phyloP scores from a whole-genome alignment of 371 early-diverging fungal species.

The Chytridium lagenaria region DNA sequence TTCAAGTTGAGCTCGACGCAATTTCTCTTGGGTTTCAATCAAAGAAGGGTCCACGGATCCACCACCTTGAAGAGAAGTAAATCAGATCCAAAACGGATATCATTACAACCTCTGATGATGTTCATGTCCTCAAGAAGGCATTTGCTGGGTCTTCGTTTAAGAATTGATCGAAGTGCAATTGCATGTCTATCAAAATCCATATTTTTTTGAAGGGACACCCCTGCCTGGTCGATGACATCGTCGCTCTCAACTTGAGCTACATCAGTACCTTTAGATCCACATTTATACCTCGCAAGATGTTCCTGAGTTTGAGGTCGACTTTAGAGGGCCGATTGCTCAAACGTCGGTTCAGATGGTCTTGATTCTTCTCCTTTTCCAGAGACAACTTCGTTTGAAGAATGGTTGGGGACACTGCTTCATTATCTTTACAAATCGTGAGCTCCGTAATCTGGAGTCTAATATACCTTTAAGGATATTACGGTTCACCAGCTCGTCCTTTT shows the following conservation, averaged over 20 bases:
- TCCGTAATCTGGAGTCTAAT: conserved; percentile 9
- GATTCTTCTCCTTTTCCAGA: conserved; percentile 50
- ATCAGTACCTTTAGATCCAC: too few relatives aligned
- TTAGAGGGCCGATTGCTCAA: conserved; percentile 47
- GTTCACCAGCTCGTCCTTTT: conserved; percentile 72
- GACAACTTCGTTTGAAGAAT: conserved; percentile 45
- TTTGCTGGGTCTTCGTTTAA: conserved; percentile 53
- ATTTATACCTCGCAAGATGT: conserved; percentile 51
- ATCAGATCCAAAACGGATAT: background rate
- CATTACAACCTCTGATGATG: conserved; percentile 56
- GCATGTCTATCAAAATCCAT: conserved; percentile 43
- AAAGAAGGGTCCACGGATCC: conserved; percentile 70
- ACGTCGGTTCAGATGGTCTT: conserved; percentile 47
- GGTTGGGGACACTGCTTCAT: conserved; percentile 33
- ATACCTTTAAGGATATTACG: conserved; percentile 69
- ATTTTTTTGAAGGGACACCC: conserved; percentile 33
- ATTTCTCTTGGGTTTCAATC: conserved; percentile 65
- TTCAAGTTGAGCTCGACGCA: conserved; percentile 68
- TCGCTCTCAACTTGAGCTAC: conserved; percentile 22
- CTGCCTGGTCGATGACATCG: conserved; percentile 32
- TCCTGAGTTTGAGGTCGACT: conserved; percentile 55
- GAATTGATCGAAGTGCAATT: conserved; percentile 39
- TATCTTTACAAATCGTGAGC: conserved; percentile 30
- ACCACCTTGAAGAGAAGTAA: background rate
- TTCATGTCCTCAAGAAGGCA: conserved; percentile 47